Base-by-base conservation (phyloP, 495 filamentous ascomycete genomes). In the Penicillium silybi region DNA sequence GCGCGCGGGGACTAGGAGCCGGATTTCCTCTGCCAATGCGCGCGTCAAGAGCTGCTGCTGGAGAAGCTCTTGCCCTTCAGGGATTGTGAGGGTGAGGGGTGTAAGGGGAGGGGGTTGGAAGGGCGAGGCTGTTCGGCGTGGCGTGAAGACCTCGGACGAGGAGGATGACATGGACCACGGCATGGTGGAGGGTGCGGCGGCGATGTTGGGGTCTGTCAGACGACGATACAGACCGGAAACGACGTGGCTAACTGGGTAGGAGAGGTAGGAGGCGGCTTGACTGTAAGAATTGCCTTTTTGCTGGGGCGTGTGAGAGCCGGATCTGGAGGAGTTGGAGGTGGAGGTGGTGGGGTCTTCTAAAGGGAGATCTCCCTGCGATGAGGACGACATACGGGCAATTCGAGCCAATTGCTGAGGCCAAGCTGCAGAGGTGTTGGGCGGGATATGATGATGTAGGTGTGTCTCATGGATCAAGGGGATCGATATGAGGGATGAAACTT, bases 11-110 rank as follows among this genome's bases (percentile, higher is more conserved):
- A 98, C 77, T 44, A 97, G 84, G 18, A 93, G 80, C 32, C 95
- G 81, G 50, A 98, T 95, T 71, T 98, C 93, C 71, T 98, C 95
- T 2, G 93, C 93, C 11, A 98, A 71, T 6, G 83, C 77, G 43
- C 76, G 76, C 6, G 80, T 84, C 26, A 97, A 77, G 42, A 95
- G 73, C 38, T 74, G 71, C 38, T 72, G 68, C 37, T 71, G 65
- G 46, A 66, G 66, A 27, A 64, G 57, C 44, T 64, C 62, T 40
- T 65, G 46, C 45, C 66, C 58, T 25, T 56, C 69, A 20, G 58
- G 41, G 50, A 58, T 64, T 46, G 60, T 69, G 18, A 84, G 74
- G n/a, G 67, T 69, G 16, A 84, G 63, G 0, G 81, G 80, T 15
- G 79, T 83, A 40, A 83, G 67, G 1, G 81, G 81, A 4, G 80